Evolutionary conservation across 106 monocot species (phyloP).

Genomic region (Triglochin maritima): DNA sequence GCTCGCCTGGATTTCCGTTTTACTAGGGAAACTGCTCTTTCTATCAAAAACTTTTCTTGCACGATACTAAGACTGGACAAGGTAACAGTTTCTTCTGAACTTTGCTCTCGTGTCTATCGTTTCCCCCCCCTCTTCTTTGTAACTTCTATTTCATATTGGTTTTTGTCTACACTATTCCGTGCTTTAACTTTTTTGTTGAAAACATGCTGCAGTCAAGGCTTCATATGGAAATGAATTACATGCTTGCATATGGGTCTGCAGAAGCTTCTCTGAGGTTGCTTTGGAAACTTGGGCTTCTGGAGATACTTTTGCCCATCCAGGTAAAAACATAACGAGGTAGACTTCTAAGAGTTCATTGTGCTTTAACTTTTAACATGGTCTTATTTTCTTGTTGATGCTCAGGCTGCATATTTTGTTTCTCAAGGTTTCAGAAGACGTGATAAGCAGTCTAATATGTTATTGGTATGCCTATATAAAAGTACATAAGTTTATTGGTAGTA

Average conservation of each 20-base stretch:
- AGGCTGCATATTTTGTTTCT: slow-evolving; percentile 96
- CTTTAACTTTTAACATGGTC: slow-evolving; percentile 3
- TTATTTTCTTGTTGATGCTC: slow-evolving; percentile 12
- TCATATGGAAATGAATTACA: slow-evolving; percentile 96
- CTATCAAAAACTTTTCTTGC: slow-evolving; percentile 54
- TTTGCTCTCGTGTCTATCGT: not conserved
- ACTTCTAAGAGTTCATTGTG: not conserved
- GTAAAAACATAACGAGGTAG: slow-evolving; percentile 13
- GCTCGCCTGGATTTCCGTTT: slow-evolving; percentile 84
- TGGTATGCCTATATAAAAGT: slow-evolving; percentile 35
- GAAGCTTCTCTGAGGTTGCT: slow-evolving; percentile 85
- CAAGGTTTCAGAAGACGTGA: slow-evolving; percentile 79
- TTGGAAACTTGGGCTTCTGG: slow-evolving; percentile 90
- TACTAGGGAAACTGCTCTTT: slow-evolving; percentile 72
- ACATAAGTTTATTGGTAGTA: no score
- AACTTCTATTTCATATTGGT: no score
- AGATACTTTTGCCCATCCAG: slow-evolving; percentile 86
- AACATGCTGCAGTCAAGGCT: slow-evolving; percentile 49
- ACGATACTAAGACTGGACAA: slow-evolving; percentile 73
- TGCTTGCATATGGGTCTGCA: slow-evolving; percentile 93
- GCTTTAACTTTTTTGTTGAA: not conserved
- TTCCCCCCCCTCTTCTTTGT: not conserved
- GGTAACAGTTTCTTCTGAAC: slow-evolving; percentile 19
- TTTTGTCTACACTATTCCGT: not conserved
- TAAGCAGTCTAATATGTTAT: slow-evolving; percentile 70